Evolutionary conservation across 2,329 filamentous ascomycete species (phyloP), one percentile per base, ranked within the genome.

Genomic region (Colletotrichum tofieldiae): DNA sequence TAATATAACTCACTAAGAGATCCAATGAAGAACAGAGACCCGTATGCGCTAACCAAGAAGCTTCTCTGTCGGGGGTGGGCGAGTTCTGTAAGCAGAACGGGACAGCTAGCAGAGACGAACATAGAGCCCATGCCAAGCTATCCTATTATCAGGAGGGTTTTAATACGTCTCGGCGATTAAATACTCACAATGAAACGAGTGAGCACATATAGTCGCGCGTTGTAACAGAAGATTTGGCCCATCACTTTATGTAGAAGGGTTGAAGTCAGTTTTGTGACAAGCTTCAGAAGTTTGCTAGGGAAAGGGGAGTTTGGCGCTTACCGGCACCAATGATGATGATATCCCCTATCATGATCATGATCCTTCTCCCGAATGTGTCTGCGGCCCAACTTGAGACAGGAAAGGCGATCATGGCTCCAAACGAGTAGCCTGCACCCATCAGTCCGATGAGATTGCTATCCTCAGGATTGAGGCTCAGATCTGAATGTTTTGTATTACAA

Each of bases 61-160:
- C 54, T 45, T 43, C 55, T 67, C 23, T 67, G 55, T 2, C 64
- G 54, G n/a, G 64, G 64, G 41, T 67, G 64, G 35, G 64, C 55
- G 9, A 67, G 45, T 23, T 60, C 55, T 39, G 55, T 67, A 6
- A 60, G 35, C 11, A 67, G n/a, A 12, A 59, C 55, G 4, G 64
- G 52, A 18, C 45, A 54, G 23, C 55, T 20, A 29, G 41, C 20
- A 6, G 59, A 18, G 26, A 67, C 49, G 45, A 67, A 29, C 23
- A 59, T 60, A 16, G 26, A 45, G 18, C 63, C 63, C 2, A 60
- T 23, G 12, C 64, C 64, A 11, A 60, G n/a, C 64, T 67, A 18
- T 5, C 20, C 3, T 5, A n/a, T 29, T 18, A 47, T 14, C 11
- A 58, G 39, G 37, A 3, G 18, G 23, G 7, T 5, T 12, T 63